Conservation (phyloP, 352 stramenopile species). For the Pythium insidiosum region DNA sequence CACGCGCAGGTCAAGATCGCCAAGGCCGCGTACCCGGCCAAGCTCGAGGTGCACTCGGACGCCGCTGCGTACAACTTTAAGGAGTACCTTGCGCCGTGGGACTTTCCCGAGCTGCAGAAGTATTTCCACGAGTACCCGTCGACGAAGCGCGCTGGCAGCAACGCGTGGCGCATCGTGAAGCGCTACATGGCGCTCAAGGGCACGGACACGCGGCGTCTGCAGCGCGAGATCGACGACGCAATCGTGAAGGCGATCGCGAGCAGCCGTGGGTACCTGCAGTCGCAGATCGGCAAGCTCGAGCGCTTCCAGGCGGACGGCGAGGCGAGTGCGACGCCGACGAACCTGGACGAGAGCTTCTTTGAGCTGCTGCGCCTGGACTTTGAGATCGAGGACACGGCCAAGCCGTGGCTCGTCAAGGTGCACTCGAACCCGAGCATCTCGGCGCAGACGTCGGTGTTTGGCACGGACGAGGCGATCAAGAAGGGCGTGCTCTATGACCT, state of each 20-base stretch:
- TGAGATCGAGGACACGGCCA: slow-evolving; percentile 90
- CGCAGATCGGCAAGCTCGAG: slow-evolving; percentile 35
- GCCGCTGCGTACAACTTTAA: slow-evolving; percentile 53
- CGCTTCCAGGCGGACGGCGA: slow-evolving; percentile 7
- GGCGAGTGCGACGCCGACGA: slow-evolving; percentile 19
- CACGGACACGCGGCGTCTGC: slow-evolving; percentile 50
- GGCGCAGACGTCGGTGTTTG: slow-evolving; percentile 35
- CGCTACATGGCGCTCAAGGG: slow-evolving; percentile 44
- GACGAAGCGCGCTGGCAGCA: slow-evolving; percentile 33
- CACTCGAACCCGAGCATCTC: slow-evolving; percentile 57
- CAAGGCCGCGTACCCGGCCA: slow-evolving; percentile 47
- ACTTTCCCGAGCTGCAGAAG: slow-evolving; percentile 51
- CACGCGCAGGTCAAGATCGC: slow-evolving; percentile 69
- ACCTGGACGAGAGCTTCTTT: slow-evolving; percentile 82
- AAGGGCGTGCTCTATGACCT: slow-evolving; percentile 53
- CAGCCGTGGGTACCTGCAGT: slow-evolving; percentile 43
- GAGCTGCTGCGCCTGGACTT: slow-evolving; percentile 95
- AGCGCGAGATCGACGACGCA: slow-evolving; percentile 56
- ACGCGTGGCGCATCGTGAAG: slow-evolving; percentile 63
- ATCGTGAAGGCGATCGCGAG: slow-evolving; percentile 57
- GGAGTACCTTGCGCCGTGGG: slow-evolving; percentile 62
- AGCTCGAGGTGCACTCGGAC: slow-evolving; percentile 29
- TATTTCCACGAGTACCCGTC: slow-evolving; percentile 65
- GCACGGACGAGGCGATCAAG: slow-evolving; percentile 65
- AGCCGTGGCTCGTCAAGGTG: slow-evolving; percentile 93